These are phyloP conservation scores for Pseudogymnoascus sp. DNA, from an alignment of 2,329 filamentous ascomycete genomes.

Conservation along the genomic window DNA sequence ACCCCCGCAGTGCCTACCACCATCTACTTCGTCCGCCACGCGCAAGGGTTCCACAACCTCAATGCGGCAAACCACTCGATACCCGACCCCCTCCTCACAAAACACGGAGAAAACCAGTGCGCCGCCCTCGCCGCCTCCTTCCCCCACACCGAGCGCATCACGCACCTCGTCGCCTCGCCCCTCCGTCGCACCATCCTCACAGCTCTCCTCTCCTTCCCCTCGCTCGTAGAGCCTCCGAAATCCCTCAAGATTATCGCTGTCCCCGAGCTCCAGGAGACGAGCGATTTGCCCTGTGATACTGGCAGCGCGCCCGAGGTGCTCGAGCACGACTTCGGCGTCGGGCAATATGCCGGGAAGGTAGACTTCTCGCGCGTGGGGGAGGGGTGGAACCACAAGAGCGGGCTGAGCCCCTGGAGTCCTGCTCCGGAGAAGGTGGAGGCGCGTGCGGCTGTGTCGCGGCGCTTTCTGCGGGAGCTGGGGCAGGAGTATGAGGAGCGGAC, in stretches of 20 bases:
- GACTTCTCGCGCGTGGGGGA: slow-evolving; percentile 54
- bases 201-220: slow-evolving; percentile 59
- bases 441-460: slow-evolving; percentile 52
- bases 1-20: slow-evolving; percentile 25
- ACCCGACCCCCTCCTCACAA: slow-evolving; percentile 70
- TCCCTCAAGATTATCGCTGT: slow-evolving; percentile 48
- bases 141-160: slow-evolving; percentile 54
- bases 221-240: slow-evolving; percentile 35
- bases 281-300: slow-evolving; percentile 65
- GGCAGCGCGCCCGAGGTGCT: slow-evolving; percentile 52
- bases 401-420: slow-evolving; percentile 31
- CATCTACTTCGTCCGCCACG: slow-evolving; percentile 64
- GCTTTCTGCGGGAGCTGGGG: slow-evolving; percentile 43
- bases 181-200: slow-evolving; percentile 76
- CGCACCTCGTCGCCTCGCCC: slow-evolving; percentile 68
- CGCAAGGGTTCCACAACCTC: slow-evolving; percentile 77
- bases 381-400: slow-evolving; percentile 64
- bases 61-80: slow-evolving; percentile 58
- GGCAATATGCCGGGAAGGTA: slow-evolving; percentile 38
- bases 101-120: slow-evolving; percentile 70
- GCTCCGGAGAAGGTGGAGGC: slow-evolving; percentile 44
- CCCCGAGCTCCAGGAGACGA: slow-evolving; percentile 73
- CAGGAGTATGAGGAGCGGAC: slow-evolving; percentile 11
- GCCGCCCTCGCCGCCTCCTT: slow-evolving; percentile 51
- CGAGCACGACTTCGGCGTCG: slow-evolving; percentile 45